Base-by-base conservation (phyloP, 192 early-diverging fungal genomes). In the Geosiphon pyriformis region DNA sequence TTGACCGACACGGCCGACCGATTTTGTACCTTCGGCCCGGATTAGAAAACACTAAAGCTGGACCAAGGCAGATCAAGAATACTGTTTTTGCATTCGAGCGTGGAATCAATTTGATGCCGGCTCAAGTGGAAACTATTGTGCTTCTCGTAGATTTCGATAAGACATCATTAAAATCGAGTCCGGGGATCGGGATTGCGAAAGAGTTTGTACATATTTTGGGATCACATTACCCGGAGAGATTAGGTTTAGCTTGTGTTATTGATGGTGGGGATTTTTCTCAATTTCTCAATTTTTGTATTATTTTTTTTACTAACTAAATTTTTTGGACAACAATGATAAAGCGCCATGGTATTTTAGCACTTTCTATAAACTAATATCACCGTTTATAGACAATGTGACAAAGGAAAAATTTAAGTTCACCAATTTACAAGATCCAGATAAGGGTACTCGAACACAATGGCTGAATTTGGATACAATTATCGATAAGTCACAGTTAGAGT, bases 311-410 rank as follows among this genome's bases (percentile, higher is more conserved):
- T 17, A 50, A 15, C 48, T 35, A 51, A 61, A 49, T 20, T 23
- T 32, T 59, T 31, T 22, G 61, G 53, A 30, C 17, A 27, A 29
- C 23, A 51, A 22, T 7, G 12, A 56, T 60, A n/a, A n/a, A 85
- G 90, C 92, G 31, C 90, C 89, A 50, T 92, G 88, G 88, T 88
- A 93, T 68, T 89, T 97, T 70, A 85, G 83, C 71, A 84, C 81
- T 8, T 89, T 93, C 65, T 94, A 89, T 73, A 90, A 83, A 71
- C 47, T 93, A 22, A 82, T 98, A 26, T 84, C 87, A 42, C 92
- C 93, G 15, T 95, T 95, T 65, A 85, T 98, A 59, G 94, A 98
- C 72, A 93, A 93, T 4, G 86, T 95, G 35, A 98, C 95, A 32
- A 85, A 84, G 49, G 72, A 76, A 10, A 98, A 96, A 73, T 87